phyloP scores from a whole-genome alignment of 805 yeast genomes.

The Cyberlindnera subsufficiens region DNA sequence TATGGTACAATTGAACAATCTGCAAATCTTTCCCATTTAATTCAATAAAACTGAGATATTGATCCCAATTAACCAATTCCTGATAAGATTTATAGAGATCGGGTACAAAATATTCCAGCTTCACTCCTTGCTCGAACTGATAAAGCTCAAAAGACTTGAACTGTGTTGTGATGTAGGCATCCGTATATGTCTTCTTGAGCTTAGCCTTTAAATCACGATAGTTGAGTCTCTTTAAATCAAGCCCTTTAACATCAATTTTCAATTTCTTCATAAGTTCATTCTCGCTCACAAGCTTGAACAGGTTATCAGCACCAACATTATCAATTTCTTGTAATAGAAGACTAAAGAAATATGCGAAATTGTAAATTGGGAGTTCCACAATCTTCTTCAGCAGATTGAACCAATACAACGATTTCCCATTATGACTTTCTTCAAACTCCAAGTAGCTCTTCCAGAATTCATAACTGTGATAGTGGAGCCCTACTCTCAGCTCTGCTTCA shows the following conservation, averaged over 20 bases:
- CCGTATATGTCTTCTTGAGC: slow-evolving; percentile 43
- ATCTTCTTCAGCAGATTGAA: slow-evolving; percentile 38
- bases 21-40: slow-evolving; percentile 13
- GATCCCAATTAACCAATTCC: slow-evolving; percentile 54
- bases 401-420: slow-evolving; percentile 20
- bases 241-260: slow-evolving; percentile 6
- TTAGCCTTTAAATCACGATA: slow-evolving; percentile 28
- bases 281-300: slow-evolving; percentile 9
- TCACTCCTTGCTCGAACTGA: slow-evolving; percentile 40
- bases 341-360: slow-evolving; percentile 42
- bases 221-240: slow-evolving; percentile 7
- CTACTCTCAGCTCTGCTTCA: slow-evolving; percentile 41
- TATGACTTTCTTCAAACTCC: slow-evolving; percentile 34
- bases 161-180: slow-evolving; percentile 51
- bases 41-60: slow-evolving; percentile 53
- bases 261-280: slow-evolving; percentile 19
- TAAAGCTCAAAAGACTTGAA: slow-evolving; percentile 44
- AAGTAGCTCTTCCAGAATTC: slow-evolving; percentile 49
- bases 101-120: slow-evolving; percentile 33
- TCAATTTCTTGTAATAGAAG: slow-evolving; percentile 30
- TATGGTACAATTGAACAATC: slow-evolving; percentile 33
- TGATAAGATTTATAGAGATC: slow-evolving; percentile 27
- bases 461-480: slow-evolving; percentile 44
- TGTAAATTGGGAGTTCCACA: slow-evolving; percentile 52
- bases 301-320: slow-evolving; percentile 5